Base-by-base conservation (phyloP, 371 early-diverging fungal genomes). In the Mucor plumbeus region DNA sequence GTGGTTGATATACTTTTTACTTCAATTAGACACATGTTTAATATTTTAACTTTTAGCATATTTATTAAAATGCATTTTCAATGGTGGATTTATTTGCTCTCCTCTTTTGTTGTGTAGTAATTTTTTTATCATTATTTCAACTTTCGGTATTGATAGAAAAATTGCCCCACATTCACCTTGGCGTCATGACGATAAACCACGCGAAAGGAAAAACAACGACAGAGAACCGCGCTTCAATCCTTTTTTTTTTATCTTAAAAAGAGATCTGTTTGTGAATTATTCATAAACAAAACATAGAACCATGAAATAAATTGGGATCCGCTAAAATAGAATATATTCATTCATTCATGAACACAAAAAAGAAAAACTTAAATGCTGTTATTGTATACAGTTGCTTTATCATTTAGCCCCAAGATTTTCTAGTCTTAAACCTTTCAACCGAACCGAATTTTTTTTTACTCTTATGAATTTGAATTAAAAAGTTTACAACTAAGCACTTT, bases 1-100 rank as follows among this genome's bases (percentile, higher is more conserved):
- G 67, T 66, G 67, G 38, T 34, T 21, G 8, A 33, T 64, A 43
- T 40, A 40, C 64, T 35, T 43, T 44, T 44, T 26, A 34, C 26
- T 44, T 15, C 44, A 34, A 56, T 31, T 35, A n/a, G 56, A 36
- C 56, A 56, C 56, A 56, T 56, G 56, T 56, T 36, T 10, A 36
- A 36, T 35, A 35, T 1, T 36, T 7, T n/a, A 56, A 26, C 34
- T 17, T 36, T 21, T 15, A 10, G 35, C 15, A 9, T n/a, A 34
- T n/a, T 34, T 7, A 14, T 35, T 26, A 11, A 8, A 26, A 10
- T 1, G 11, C 50, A 10, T 50, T 9, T 50, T 53, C 26, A 26
- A 26, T 26, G 3, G 26, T 26, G 26, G 31, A 26, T 53, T 14
- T 53, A 1, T 53, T 14, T 19, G 47, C 47, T 47, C 47, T 47